These are phyloP conservation scores for Aspergillus fumigatus DNA, from an alignment of 2,329 filamentous ascomycete species.

Conservation along the genomic window DNA sequence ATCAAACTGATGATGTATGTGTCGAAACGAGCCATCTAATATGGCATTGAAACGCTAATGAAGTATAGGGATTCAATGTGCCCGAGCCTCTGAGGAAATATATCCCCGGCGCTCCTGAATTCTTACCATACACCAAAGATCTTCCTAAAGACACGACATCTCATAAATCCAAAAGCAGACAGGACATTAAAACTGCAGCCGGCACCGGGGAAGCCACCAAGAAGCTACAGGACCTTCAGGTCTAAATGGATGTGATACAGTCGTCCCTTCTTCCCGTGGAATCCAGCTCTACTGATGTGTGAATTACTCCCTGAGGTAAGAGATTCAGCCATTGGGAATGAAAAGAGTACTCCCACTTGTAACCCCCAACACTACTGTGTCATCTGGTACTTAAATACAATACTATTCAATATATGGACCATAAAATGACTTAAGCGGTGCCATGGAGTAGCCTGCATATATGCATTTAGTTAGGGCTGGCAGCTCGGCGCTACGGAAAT, in stretches of 20 bases:
- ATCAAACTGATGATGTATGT: constrained; percentile 78
- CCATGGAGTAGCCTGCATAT: not conserved
- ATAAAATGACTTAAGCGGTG: not conserved
- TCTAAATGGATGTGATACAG: constrained; percentile 20
- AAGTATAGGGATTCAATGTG: constrained; percentile 63
- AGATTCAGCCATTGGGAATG: not conserved
- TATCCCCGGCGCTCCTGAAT: constrained; percentile 82
- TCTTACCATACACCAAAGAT: constrained; percentile 84
- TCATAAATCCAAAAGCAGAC: constrained; percentile 49
- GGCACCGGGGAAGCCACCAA: constrained; percentile 34
- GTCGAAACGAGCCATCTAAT: not conserved
- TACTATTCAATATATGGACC: not conserved
- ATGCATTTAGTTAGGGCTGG: too few relatives aligned
- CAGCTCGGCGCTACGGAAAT: too few relatives aligned
- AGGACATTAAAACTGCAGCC: constrained; percentile 21
- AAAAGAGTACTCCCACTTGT: not conserved
- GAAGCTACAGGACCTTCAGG: constrained; percentile 39
- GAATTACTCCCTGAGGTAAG: not conserved
- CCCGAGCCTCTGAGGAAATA: constrained; percentile 84
- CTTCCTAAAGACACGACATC: constrained; percentile 70
- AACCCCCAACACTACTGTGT: not conserved
- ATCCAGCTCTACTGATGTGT: not conserved
- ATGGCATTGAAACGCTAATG: constrained; percentile 15
- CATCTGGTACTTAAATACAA: not conserved
- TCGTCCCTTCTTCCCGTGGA: not conserved